Evolutionary conservation across 805 yeast genomes (phyloP).

Genomic region (Phaffomyces thermotolerans): DNA sequence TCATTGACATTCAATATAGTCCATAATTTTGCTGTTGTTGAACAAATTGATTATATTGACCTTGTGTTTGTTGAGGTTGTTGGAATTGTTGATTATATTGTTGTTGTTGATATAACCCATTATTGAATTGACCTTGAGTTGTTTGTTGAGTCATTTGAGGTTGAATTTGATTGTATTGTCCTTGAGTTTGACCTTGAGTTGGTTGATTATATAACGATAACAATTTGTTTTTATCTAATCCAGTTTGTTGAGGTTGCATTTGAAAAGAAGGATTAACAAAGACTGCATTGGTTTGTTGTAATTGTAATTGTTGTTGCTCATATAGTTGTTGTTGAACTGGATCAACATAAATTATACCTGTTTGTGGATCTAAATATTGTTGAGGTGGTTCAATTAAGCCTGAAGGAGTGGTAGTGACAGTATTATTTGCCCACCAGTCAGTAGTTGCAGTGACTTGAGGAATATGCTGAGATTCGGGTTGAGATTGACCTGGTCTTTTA

Average conservation of each 20-base stretch:
- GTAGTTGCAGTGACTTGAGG: constrained; percentile 3
- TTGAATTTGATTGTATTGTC: constrained; percentile 3
- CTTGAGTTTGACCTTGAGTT: neutral
- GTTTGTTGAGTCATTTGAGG: constrained; percentile 1
- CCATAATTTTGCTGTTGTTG: neutral
- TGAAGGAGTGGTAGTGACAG: constrained; percentile 25
- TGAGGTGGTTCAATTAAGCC: constrained; percentile 40
- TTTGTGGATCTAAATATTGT: constrained; percentile 66
- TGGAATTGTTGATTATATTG: neutral
- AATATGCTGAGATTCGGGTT: constrained; percentile 1
- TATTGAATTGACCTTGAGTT: neutral
- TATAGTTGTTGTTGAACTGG: constrained; percentile 47
- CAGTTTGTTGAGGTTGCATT: constrained; percentile 10
- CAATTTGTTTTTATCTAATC: constrained; percentile 15
- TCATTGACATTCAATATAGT: no score
- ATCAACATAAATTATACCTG: constrained; percentile 65
- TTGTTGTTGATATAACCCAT: neutral
- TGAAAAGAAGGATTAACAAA: neutral
- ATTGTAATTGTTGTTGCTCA: constrained; percentile 19
- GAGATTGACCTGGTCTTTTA: constrained; percentile 22
- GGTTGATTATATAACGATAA: constrained; percentile 16
- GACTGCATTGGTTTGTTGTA: constrained; percentile 7
- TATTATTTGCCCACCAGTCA: constrained; percentile 18
- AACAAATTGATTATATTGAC: neutral
- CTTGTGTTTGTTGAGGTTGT: neutral